phyloP scores from a whole-genome alignment of 2,329 filamentous ascomycete species.

The Rhynchosporium graminicola region DNA sequence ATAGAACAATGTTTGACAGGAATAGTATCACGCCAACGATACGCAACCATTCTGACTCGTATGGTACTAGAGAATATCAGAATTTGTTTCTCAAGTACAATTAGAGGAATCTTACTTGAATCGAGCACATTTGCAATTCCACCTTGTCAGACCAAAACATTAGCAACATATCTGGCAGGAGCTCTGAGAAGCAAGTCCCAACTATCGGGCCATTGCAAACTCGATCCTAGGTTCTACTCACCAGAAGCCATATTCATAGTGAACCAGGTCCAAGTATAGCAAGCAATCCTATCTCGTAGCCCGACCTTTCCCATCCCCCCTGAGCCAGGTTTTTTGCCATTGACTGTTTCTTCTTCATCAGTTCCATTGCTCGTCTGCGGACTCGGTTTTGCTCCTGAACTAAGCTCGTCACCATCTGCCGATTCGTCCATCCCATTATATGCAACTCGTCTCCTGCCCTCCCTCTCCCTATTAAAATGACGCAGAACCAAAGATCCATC shows the following conservation, averaged over 20 bases:
- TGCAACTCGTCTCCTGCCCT: constrained; percentile 19
- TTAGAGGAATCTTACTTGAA: constrained; percentile 47
- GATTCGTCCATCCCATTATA: constrained; percentile 1
- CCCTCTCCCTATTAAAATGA: constrained; percentile 15
- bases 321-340: constrained; percentile 14
- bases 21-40: constrained; percentile 63
- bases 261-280: constrained; percentile 61
- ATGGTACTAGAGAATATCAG: constrained; percentile 48
- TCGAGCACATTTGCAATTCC: constrained; percentile 58
- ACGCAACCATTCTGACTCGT: constrained; percentile 55
- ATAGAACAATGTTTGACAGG: constrained; percentile 63
- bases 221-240: neutral
- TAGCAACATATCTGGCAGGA: neutral
- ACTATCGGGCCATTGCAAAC: neutral
- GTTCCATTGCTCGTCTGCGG: constrained; percentile 7
- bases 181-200: neutral
- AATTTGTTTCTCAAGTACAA: neutral
- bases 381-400: constrained; percentile 5
- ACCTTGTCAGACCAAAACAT: constrained; percentile 36
- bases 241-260: constrained; percentile 54
- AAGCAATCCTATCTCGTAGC: constrained; percentile 39
- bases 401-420: neutral
- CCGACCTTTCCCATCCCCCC: constrained; percentile 43
- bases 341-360: constrained; percentile 8
- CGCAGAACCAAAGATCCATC: constrained; percentile 16